Evolutionary conservation across 2,329 filamentous ascomycete genomes (phyloP).

Genomic region (Coleophoma eucalyptorum): DNA sequence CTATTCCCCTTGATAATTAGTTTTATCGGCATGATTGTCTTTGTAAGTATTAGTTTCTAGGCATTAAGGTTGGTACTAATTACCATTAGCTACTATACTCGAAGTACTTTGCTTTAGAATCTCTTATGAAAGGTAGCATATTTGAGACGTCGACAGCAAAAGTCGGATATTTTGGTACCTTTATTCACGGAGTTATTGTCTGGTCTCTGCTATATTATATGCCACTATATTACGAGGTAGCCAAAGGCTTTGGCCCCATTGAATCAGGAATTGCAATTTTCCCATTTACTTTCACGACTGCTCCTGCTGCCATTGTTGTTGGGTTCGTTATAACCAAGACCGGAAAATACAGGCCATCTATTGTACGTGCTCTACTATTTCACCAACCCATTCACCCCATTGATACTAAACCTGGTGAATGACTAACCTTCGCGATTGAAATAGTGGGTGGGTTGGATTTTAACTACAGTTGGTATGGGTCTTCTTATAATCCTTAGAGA

Average conservation of each 20-base stretch:
- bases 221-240: slow-evolving; percentile 44
- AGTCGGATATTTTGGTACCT: slow-evolving; percentile 45
- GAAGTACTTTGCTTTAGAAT: slow-evolving; percentile 12
- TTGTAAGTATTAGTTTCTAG: too few relatives aligned
- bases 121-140: slow-evolving; percentile 30
- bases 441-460: slow-evolving; percentile 56
- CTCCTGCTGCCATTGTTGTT: slow-evolving; percentile 47
- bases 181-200: slow-evolving; percentile 54
- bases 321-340: slow-evolving; percentile 51
- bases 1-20: slow-evolving; percentile 41
- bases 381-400: too few relatives aligned
- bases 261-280: slow-evolving; percentile 50
- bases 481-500: slow-evolving; percentile 42
- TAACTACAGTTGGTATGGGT: slow-evolving; percentile 53
- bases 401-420: too few relatives aligned
- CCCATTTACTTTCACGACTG: slow-evolving; percentile 58
- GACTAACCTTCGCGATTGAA: too few relatives aligned
- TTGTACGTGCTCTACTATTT: too few relatives aligned
- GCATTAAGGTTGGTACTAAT: too few relatives aligned
- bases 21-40: slow-evolving; percentile 30
- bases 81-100: too few relatives aligned
- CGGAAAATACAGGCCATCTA: slow-evolving; percentile 53
- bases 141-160: slow-evolving; percentile 40
- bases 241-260: slow-evolving; percentile 47
- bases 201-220: slow-evolving; percentile 54